Evolutionary conservation across 2,329 filamentous ascomycete genomes (phyloP).

Genomic region (Ambrosiella beaveri): DNA sequence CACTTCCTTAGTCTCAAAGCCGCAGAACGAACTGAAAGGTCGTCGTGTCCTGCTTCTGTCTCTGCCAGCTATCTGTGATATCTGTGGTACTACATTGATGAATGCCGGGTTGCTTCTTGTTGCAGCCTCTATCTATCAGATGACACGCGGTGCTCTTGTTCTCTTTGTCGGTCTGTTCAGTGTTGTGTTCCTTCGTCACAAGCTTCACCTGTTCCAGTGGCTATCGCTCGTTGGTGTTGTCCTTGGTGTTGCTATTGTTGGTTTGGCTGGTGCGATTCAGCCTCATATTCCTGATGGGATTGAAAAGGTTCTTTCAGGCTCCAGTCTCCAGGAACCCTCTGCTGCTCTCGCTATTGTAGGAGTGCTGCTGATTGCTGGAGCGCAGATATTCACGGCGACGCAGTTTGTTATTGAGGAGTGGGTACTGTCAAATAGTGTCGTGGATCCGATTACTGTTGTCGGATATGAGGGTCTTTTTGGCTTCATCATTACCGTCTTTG

Average conservation of each 20-base stretch:
- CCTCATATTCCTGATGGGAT: constrained; percentile 32
- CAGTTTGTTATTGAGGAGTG: constrained; percentile 95
- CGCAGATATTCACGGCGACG: constrained; percentile 90
- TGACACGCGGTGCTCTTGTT: constrained; percentile 88
- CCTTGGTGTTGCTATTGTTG: constrained; percentile 72
- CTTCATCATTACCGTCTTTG: constrained; percentile 58
- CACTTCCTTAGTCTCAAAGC: constrained; percentile 28
- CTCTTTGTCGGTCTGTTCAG: constrained; percentile 93
- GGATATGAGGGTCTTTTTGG: constrained; percentile 95
- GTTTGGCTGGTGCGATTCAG: constrained; percentile 70
- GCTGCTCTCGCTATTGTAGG: constrained; percentile 54
- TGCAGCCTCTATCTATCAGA: constrained; percentile 92
- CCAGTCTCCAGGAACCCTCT: constrained; percentile 22
- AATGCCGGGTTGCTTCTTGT: constrained; percentile 89
- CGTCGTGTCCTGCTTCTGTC: constrained; percentile 58
- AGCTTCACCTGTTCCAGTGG: constrained; percentile 82
- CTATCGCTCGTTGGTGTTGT: constrained; percentile 74
- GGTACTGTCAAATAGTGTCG: constrained; percentile 50
- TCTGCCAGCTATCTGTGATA: constrained; percentile 81
- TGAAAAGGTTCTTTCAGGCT: constrained; percentile 19
- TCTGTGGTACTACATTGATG: constrained; percentile 90
- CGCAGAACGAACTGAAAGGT: constrained; percentile 45
- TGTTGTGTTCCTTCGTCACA: constrained; percentile 70
- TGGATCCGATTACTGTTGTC: constrained; percentile 75
- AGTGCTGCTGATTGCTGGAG: constrained; percentile 76